These are phyloP conservation scores for Fagopyrum homotropicum DNA, from an alignment of 148 eudicot genomes.

Conservation along the genomic window DNA sequence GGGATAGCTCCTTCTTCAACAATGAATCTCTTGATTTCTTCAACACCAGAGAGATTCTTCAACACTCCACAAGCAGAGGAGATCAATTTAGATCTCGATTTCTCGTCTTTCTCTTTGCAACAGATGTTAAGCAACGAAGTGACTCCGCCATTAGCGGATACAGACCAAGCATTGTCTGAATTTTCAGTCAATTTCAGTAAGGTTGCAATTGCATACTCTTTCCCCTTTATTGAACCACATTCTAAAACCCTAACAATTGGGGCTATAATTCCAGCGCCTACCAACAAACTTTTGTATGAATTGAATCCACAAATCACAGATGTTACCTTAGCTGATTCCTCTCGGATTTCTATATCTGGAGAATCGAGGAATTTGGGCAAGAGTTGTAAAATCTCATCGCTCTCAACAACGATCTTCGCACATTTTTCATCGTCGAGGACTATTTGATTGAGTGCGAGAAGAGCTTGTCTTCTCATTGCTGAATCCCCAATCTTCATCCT, in stretches of 20 bases:
- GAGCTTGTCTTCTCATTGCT: constrained; percentile 52
- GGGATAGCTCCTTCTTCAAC: constrained; percentile 63
- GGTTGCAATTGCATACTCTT: constrained; percentile 39
- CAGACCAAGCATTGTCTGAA: constrained; percentile 78
- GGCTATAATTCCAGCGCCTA: constrained; percentile 45
- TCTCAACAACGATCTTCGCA: constrained; percentile 47
- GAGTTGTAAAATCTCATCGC: constrained; percentile 27
- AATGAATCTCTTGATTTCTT: constrained; percentile 76
- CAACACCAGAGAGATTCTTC: constrained; percentile 63
- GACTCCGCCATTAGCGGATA: constrained; percentile 91
- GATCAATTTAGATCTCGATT: constrained; percentile 29
- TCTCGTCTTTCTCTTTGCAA: constrained; percentile 13
- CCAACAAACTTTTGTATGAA: constrained; percentile 27
- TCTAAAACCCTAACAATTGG: constrained; percentile 68
- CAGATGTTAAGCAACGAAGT: constrained; percentile 47
- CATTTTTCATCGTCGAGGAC: constrained; percentile 59
- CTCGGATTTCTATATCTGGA: constrained; percentile 37
- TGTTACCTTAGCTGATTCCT: constrained; percentile 38
- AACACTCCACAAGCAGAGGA: constrained; percentile 58
- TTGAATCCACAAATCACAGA: constrained; percentile 40
- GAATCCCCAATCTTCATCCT: constrained; percentile 58
- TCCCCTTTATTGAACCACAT: constrained; percentile 37
- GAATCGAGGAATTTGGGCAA: constrained; percentile 54
- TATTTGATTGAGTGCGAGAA: constrained; percentile 48
- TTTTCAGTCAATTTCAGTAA: constrained; percentile 59